Conservation (phyloP, 306 rosid genomes). For the Gynostemma pentaphyllum region DNA sequence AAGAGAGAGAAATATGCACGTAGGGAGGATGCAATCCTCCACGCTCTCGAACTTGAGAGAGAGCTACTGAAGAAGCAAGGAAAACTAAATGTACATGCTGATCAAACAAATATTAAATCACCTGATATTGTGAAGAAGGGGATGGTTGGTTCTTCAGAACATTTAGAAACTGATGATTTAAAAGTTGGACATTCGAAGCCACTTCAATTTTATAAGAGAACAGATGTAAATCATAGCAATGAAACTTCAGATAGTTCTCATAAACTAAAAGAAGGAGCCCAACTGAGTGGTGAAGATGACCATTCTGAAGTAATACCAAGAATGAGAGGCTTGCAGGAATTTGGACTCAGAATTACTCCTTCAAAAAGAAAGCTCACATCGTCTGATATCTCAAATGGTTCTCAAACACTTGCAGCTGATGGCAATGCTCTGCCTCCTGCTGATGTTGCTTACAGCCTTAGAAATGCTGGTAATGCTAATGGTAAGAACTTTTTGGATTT, state of each 20-base stretch:
- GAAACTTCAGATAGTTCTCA: constrained; percentile 20
- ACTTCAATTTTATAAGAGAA: constrained; percentile 18
- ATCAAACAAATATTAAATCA: constrained; percentile 20
- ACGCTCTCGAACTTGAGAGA: constrained; percentile 88
- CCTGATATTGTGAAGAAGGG: constrained; percentile 30
- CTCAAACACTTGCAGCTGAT: constrained; percentile 28
- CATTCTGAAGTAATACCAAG: constrained; percentile 33
- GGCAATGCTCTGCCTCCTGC: constrained; percentile 24
- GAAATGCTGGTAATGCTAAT: constrained; percentile 24
- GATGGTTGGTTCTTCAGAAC: constrained; percentile 23
- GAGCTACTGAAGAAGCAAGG: constrained; percentile 49
- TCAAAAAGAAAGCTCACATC: constrained; percentile 29
- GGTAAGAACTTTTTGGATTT: constrained; percentile 23
- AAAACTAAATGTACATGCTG: constrained; percentile 39
- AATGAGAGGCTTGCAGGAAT: constrained; percentile 60
- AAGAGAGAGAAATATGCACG: constrained; percentile 98
- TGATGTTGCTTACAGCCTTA: constrained; percentile 20
- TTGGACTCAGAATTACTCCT: constrained; percentile 37
- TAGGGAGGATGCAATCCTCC: constrained; percentile 94
- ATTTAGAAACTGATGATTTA: constrained; percentile 22
- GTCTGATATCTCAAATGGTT: constrained; percentile 34
- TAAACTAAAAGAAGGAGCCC: constrained; percentile 32
- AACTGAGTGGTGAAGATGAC: constrained; percentile 37
- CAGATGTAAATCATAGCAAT: constrained; percentile 22
- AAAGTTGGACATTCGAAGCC: constrained; percentile 22